Evolutionary conservation across 2,329 filamentous ascomycete genomes (phyloP).

Genomic region (Fusarium sp.): DNA sequence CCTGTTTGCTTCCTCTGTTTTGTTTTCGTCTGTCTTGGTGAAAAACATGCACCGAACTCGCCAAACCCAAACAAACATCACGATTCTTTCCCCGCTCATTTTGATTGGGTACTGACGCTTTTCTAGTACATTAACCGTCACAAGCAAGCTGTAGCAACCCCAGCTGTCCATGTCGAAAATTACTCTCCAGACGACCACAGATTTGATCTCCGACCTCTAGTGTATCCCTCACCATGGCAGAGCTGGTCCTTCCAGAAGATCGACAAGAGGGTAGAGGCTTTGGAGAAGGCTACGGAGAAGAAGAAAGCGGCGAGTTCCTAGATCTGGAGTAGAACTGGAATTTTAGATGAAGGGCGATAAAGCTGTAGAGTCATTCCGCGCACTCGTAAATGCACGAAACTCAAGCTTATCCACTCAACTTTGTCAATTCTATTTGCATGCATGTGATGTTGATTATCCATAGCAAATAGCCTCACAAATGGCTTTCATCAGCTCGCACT

Average conservation of each 20-base stretch:
- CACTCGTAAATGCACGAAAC: neutral
- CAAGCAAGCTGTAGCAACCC: slow-evolving; percentile 25
- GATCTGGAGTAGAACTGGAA: neutral
- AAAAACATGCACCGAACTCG: neutral
- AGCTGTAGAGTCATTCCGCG: neutral
- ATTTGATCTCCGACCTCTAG: slow-evolving; percentile 41
- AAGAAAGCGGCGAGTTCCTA: slow-evolving; percentile 3
- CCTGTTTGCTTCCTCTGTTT: neutral
- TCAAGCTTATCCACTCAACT: neutral
- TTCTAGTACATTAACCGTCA: slow-evolving; percentile 22
- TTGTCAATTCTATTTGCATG: neutral
- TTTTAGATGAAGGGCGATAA: neutral
- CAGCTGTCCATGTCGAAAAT: slow-evolving; percentile 19
- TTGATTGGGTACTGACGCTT: neutral
- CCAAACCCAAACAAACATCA: neutral
- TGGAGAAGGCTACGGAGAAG: slow-evolving; percentile 43
- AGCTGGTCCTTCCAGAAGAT: slow-evolving; percentile 54
- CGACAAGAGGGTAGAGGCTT: slow-evolving; percentile 49
- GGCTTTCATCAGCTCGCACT: too few species aligned
- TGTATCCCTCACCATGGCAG: slow-evolving; percentile 50
- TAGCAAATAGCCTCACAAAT: too few species aligned
- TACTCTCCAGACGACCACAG: slow-evolving; percentile 45
- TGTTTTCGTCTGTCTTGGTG: neutral
- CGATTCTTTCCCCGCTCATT: neutral
- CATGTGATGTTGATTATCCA: too few species aligned